These are phyloP conservation scores for Carallia pectinifolia DNA, from an alignment of 345 rosid species.

Conservation along the genomic window DNA sequence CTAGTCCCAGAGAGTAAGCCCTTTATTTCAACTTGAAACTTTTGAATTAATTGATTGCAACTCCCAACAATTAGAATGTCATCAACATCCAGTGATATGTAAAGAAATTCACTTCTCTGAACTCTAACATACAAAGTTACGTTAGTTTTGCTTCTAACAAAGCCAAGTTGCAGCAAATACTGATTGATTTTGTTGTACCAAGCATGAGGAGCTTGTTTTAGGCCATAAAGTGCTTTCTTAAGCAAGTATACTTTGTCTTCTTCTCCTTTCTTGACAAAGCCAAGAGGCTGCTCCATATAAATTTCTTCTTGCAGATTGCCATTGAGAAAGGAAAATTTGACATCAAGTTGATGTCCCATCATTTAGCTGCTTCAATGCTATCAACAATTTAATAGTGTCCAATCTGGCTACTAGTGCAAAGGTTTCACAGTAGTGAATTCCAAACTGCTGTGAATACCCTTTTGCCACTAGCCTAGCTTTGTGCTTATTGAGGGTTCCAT, in stretches of 20 bases:
- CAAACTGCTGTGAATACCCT: not conserved
- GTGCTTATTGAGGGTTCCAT: not conserved
- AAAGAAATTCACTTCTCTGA: not conserved
- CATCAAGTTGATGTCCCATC: not conserved
- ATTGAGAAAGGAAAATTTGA: not conserved
- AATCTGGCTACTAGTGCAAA: not conserved
- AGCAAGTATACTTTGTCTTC: not conserved
- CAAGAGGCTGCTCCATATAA: not conserved
- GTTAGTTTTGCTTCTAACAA: not conserved
- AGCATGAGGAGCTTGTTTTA: not conserved
- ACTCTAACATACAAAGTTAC: not conserved
- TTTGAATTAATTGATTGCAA: no score
- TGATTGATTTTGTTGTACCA: not conserved
- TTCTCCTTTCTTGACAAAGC: not conserved
- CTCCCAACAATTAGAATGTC: not conserved
- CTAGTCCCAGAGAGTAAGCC: not conserved
- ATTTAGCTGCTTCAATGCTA: not conserved
- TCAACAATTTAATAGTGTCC: not conserved
- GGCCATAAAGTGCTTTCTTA: not conserved
- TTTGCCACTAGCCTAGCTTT: not conserved
- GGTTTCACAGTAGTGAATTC: not conserved
- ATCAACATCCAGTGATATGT: conserved; percentile 8
- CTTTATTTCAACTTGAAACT: not conserved
- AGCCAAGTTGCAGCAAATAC: not conserved
- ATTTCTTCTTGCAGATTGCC: not conserved